Conservation (phyloP, 306 rosid species). For the Castanospermum australe region DNA sequence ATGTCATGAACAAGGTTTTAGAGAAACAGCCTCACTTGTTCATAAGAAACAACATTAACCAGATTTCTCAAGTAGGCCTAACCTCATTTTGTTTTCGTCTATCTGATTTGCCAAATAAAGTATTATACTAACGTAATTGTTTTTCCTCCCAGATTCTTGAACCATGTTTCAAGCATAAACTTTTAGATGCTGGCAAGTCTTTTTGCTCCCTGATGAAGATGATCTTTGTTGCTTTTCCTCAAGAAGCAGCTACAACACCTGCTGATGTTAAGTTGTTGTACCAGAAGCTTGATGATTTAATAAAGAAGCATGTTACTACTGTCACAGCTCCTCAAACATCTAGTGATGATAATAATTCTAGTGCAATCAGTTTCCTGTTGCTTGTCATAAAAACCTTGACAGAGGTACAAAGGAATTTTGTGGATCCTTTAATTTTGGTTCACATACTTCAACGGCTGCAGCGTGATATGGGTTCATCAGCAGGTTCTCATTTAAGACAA, state of each 20-base stretch:
- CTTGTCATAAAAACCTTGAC: slow-evolving; percentile 90
- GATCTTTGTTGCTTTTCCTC: slow-evolving; percentile 95
- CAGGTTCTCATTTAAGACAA: slow-evolving; percentile 80
- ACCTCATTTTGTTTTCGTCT: neutral
- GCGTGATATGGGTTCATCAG: slow-evolving; percentile 91
- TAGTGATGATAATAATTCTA: slow-evolving; percentile 74
- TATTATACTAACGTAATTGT: slow-evolving; percentile 7
- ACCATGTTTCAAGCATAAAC: slow-evolving; percentile 93
- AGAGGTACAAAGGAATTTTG: slow-evolving; percentile 86
- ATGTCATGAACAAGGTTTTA: slow-evolving; percentile 97
- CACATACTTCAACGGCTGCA: slow-evolving; percentile 94
- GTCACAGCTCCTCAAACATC: slow-evolving; percentile 76
- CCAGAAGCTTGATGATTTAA: slow-evolving; percentile 93
- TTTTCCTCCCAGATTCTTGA: slow-evolving; percentile 80
- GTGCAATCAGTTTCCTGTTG: slow-evolving; percentile 80
- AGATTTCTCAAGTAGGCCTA: slow-evolving; percentile 89
- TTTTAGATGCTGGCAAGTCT: slow-evolving; percentile 93
- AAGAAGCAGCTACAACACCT: slow-evolving; percentile 75
- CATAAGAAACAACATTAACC: slow-evolving; percentile 86
- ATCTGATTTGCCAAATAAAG: neutral
- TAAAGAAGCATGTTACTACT: slow-evolving; percentile 74
- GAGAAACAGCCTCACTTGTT: slow-evolving; percentile 98
- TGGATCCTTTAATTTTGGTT: slow-evolving; percentile 76
- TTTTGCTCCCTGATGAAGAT: slow-evolving; percentile 92
- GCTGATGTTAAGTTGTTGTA: slow-evolving; percentile 74